Evolutionary conservation across 805 yeast genomes (phyloP), one percentile per base, ranked within the genome.

Genomic region (Wickerhamiella domercqiae): DNA sequence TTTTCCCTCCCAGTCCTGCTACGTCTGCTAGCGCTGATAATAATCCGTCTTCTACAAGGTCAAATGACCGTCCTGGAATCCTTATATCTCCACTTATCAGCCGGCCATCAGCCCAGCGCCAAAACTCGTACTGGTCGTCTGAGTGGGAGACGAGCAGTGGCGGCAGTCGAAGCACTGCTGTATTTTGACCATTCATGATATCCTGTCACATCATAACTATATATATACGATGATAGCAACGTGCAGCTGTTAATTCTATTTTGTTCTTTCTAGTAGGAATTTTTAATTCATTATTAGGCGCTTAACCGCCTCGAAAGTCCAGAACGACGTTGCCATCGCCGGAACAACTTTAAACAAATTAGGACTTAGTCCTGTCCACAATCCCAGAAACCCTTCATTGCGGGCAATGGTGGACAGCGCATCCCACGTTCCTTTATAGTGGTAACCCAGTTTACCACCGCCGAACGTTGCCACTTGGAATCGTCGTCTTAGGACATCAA

Each of bases 291-390:
- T n/a, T n/a, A n/a, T n/a, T n/a, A n/a, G n/a, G n/a, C 60, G 77
- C 49, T 73, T 71, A 16, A 82, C 64, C 18, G 72, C 55, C 53
- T 87, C 97, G 60, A 79, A 87, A 36, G 82, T 73, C 48, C 84
- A 64, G 94, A 96, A 87, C 42, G 87, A 82, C 14, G 86, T 83
- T 3, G 97, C 97, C 86, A 90, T 87, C 11, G 90, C 75, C 0
- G 97, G 96, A 34, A 83, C 79, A 3, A 87, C 90, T 54, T 86
- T 87, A 64, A 80, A 76, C 54, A 82, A 64, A 52, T 83, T 83
- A 1, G 93, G 90, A 2, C 51, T 38, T 39, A 61, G 52, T 16
- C 71, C 79, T 48, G 75, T 72, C 36, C 81, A 64, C 22, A 76
- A 59, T 47, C 93, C 97, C 55, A 73, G 77, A 43, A 80, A 61